Evolutionary conservation across 116 monocot genomes (phyloP), one percentile per base, ranked within the genome.

Genomic region (Thalassia testudinum): DNA sequence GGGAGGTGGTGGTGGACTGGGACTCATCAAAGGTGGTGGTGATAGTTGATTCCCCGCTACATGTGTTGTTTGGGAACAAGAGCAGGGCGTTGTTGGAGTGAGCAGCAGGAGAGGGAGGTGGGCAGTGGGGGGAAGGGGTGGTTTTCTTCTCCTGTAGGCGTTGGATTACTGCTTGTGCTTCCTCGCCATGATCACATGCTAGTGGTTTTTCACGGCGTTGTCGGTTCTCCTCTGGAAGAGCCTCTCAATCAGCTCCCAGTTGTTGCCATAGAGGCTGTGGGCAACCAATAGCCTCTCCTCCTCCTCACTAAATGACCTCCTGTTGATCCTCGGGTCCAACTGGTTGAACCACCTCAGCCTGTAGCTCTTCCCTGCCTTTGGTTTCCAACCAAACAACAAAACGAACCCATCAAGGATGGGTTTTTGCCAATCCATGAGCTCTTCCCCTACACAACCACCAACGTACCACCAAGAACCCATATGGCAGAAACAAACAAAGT

Each of bases 331-430:
- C 21, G 85, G 85, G 52, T 85, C 85, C 66, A 85, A 57, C 61
- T 85, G 85, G 66, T 85, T 85, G 70, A 85, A 85, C 85, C 85
- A 85, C 50, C 85, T 66, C 56, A 85, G 37, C 58, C 85, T 72
- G 70, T 76, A 79, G 53, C 85, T 85, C 73, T 85, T 85, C 58
- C 85, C 85, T 85, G 70, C 17, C 12, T 7, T 40, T 7, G 40
- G n/a, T n/a, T n/a, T n/a, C n/a, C n/a, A n/a, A n/a, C n/a, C n/a
- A n/a, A n/a, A n/a, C n/a, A n/a, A n/a, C 0, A 24, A 26, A 18
- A 53, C 18, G 54, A 43, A 50, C 7, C 6, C 10, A 40, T 40
- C 14, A 40, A 14, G 38, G 10, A 40, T 40, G 38, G 38, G 14
- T 40, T 7, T n/a, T n/a, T n/a, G n/a, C n/a, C n/a, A n/a, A n/a